Evolutionary conservation across 2,329 filamentous ascomycete genomes (phyloP), one percentile per base, ranked within the genome.

Genomic region (Pseudogymnoascus sp.): DNA sequence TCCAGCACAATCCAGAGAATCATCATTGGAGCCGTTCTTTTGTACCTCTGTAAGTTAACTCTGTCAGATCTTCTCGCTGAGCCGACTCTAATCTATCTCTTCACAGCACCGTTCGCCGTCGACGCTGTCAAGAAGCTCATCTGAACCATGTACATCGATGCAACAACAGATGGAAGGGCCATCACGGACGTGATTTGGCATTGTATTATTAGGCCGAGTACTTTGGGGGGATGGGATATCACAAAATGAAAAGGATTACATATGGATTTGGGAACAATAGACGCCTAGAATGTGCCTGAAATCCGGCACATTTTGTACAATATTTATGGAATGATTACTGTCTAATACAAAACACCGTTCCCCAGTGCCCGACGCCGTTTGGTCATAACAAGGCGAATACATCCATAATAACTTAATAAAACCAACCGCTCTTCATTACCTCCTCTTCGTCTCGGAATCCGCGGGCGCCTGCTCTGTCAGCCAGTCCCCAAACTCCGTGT

Each of bases 11-110:
- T 93, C 68, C 86, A 89, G 78, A 82, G 81, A 70, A 88, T 88
- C 65, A 73, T 88, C 62, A 81, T 84, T 40, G 85, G 85, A 14
- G 87, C 86, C 66, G 79, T 87, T 40, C 75, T 89, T 59, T 81
- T 95, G 59, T 93, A 93, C 74, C 78, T 95, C 65, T 91, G 90
- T 95, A 85, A 63, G 88, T 73, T 7, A n/a, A 9, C 37, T 61
- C 41, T 41, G 12, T 41, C 61, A 59, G 11, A 61, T 28, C 67
- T 28, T 37, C n/a, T 59, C 3, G 21, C n/a, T 28, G 25, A 37
- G 21, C 7, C 45, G 6, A 14, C 21, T 18, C 16, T 43, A 14
- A 52, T n/a, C 49, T 67, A 65, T 62, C 61, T 60, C 31, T n/a
- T 11, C 60, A 40, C 67, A 84, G 82, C 82, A 64, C 82, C 82